Evolutionary conservation across 1,284 basidiomycete genomes (phyloP), one percentile per base, ranked within the genome.

Genomic region (Trichosporon asahii): DNA sequence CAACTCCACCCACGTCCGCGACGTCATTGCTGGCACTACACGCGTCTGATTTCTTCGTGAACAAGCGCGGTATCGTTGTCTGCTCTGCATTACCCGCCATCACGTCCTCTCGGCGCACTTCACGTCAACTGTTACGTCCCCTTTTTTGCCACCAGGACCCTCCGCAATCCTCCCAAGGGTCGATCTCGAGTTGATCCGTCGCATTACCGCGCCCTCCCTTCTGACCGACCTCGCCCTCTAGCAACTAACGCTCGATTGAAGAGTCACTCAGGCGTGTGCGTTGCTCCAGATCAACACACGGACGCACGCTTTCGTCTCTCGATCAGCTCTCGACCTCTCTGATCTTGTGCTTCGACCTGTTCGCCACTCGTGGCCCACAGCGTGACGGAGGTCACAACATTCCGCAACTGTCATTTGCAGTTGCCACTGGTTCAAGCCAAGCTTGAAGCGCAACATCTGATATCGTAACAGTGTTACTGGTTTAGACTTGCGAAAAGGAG

Each of bases 401-500:
- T 61, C 57, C 57, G 27, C 57, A 61, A 61, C 57, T n/a, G 57
- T 33, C n/a, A 61, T 61, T 31, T n/a, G 57, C 29, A 33, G 57
- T 61, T 61, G 57, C 57, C 57, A 61, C 57, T 23, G 29, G 57
- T 31, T 27, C 29, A 31, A 33, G 57, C 57, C 57, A 33, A 31
- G 18, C 23, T 31, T 31, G 7, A 33, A 33, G 57, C 57, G 57
- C 57, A 61, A n/a, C 57, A 8, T 31, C 57, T 61, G 57, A 61
- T 18, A 12, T 33, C 29, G 57, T 61, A 23, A 61, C 57, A 61
- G 27, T n/a, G 57, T 61, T 31, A 61, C 57, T 9, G 57, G 15
- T 61, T 61, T 31, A 31, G 57, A 61, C 57, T 33, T n/a, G 57
- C 57, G 57, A 61, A 68, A 37, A 79, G 80, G 80, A 70, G 79